Evolutionary conservation across 2,329 filamentous ascomycete genomes (phyloP), one percentile per base, ranked within the genome.

Genomic region (Hypoxylon sp.): DNA sequence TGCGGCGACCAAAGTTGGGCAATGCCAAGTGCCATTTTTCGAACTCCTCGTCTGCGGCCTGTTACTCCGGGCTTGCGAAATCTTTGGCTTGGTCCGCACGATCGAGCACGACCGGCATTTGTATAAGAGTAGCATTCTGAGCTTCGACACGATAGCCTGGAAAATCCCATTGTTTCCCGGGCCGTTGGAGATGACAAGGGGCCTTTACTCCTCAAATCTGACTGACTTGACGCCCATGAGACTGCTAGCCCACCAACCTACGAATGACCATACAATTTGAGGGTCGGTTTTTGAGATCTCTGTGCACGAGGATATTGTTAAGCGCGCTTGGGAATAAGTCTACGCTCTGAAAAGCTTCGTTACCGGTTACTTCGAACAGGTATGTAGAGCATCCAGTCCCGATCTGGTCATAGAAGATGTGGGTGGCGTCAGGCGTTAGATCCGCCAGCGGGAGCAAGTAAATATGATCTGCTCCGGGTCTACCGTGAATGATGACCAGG

Each of bases 381-480:
- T 81, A 83, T 0, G 84, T 86, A 3, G 80, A 84, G 12, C 71
- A 71, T 7, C 83, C 84, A 64, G 80, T 81, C 20, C 84, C 84
- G 53, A 86, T 76, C 64, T 87, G 84, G 68, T 87, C 84, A 71
- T 87, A 87, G 71, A 85, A 80, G 26, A 87, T 72, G 1, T 86
- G 74, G 0, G 84, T 81, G 5, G 80, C 78, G 26, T 72, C 71
- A 16, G 68, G 61, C 16, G 78, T 68, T 3, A 85, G 76, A 38
- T 78, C 74, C 0, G 72, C 73, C 24, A 85, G 73, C 0, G 78
- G 74, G 0, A 77, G 68, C 18, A 82, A 68, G 67, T 82, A 83
- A 22, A 81, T 76, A 67, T 83, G 80, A n/a, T 77, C 74, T 28
- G 78, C 77, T n/a, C 83, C 83, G 0, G 73, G 73, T 0, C 72